Percentiles rank a stretch among this genome's conserved stretches.
Evolutionary conservation across 176 grass and related monocot genomes (phyloP).

Genomic region (Ensete ventricosum): DNA sequence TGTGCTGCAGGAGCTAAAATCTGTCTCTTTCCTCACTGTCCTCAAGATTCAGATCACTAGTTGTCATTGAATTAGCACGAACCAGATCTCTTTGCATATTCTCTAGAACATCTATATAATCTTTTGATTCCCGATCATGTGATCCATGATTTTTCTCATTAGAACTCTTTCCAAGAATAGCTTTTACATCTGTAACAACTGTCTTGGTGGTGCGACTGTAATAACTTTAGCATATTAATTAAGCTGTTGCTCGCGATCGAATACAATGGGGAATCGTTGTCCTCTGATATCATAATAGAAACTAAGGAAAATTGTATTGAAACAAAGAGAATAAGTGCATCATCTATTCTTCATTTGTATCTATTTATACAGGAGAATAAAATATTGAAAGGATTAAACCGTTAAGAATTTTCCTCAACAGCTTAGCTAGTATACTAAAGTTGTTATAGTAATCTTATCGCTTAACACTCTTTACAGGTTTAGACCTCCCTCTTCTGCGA

Average conservation of each 20-base stretch:
- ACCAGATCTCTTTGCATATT: conserved; percentile 27
- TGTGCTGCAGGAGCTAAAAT: conserved; percentile 14
- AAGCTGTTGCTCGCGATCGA: no score
- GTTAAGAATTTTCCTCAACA: no score
- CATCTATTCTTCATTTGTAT: no score
- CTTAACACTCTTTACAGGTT: conserved; percentile 43
- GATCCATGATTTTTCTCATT: conserved; percentile 30
- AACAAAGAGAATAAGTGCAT: no score
- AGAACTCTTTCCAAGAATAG: conserved; percentile 34
- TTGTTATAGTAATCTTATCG: no score
- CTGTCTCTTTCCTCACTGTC: conserved; percentile 64
- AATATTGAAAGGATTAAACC: no score
- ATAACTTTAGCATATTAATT: no score
- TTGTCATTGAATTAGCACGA: neutral
- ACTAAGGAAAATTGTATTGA: no score
- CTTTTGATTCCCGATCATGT: neutral
- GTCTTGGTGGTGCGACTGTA: conserved; percentile 34
- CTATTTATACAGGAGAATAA: no score
- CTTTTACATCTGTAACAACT: conserved; percentile 72
- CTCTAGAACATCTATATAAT: conserved; percentile 2
- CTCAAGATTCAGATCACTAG: conserved; percentile 52
- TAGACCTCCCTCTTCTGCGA: conserved; percentile 33
- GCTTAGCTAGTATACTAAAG: no score
- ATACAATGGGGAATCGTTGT: no score
- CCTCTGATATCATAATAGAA: no score